A percentile compares a stretch with the other conserved stretches of the same genome.
Evolutionary conservation across 331 rosid genomes (phyloP).

Genomic region (Quercus tomentella): DNA sequence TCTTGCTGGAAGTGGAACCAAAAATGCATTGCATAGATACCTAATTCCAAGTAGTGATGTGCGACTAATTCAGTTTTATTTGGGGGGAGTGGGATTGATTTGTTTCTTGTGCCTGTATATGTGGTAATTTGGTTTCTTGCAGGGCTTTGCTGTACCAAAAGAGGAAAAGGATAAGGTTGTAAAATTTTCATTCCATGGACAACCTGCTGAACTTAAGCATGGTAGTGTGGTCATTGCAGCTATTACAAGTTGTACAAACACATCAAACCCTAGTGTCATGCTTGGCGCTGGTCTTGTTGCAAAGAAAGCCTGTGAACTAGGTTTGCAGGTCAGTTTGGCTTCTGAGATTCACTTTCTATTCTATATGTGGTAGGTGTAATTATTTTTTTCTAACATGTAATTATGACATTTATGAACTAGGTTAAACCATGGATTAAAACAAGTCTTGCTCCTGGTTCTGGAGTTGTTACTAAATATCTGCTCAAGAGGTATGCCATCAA

Average conservation of each 20-base stretch:
- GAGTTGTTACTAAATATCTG: slow-evolving; percentile 1
- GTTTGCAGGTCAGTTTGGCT: slow-evolving; percentile 4
- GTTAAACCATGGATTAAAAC: slow-evolving; percentile 12
- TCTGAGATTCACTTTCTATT: background rate
- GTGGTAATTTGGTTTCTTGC: background rate
- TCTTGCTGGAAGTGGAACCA: background rate
- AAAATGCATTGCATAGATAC: background rate
- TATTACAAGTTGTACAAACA: background rate
- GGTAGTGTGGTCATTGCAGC: slow-evolving; percentile 4
- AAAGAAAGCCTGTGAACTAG: slow-evolving; percentile 2
- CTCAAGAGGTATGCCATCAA: background rate
- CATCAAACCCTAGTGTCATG: slow-evolving; percentile 3
- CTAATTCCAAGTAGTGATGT: background rate
- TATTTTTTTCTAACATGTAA: background rate
- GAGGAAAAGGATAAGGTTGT: background rate
- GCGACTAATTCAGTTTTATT: background rate
- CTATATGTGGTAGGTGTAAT: background rate
- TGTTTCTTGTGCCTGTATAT: background rate
- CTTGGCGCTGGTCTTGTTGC: slow-evolving; percentile 9
- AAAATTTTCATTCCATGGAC: background rate
- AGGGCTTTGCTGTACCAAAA: background rate
- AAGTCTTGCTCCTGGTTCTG: slow-evolving; percentile 15
- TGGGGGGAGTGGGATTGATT: background rate
- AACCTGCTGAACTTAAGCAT: background rate
- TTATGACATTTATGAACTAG: background rate